phyloP scores from a whole-genome alignment of 208 protist species.

The Angomonas deanei region DNA sequence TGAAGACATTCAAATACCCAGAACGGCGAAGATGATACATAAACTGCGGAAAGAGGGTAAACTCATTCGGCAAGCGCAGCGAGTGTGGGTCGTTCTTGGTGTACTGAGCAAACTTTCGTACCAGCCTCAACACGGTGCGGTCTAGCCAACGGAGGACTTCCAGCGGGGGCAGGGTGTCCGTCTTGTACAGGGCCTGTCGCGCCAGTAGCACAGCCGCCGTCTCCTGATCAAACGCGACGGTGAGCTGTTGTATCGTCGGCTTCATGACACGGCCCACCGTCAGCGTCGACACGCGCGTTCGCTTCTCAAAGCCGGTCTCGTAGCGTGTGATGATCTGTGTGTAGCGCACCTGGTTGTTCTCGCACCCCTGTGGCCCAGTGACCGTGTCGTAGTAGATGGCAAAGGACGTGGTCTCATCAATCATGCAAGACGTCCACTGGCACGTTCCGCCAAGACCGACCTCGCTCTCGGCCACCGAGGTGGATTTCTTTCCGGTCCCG shows the following conservation, averaged over 20 bases:
- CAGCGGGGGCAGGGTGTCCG: conserved; percentile 93
- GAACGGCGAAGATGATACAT: conserved; percentile 98
- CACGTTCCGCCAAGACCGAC: conserved; percentile 97
- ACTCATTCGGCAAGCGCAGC: conserved; percentile 87
- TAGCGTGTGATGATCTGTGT: conserved; percentile 96
- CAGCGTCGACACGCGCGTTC: conserved; percentile 89
- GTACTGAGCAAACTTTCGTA: conserved; percentile 93
- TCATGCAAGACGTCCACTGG: conserved; percentile 95
- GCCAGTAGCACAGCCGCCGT: conserved; percentile 97
- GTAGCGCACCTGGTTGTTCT: conserved; percentile 49
- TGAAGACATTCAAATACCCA: conserved; percentile 97
- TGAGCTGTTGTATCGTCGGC: conserved; percentile 58
- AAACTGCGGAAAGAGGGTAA: conserved; percentile 98
- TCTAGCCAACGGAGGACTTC: conserved; percentile 99
- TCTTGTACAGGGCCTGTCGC: conserved; percentile 94
- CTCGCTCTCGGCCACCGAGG: conserved; percentile 78
- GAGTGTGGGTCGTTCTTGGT: conserved; percentile 88
- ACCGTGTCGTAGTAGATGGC: conserved; percentile 97
- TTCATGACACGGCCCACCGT: conserved; percentile 37
- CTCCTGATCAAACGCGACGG: conserved; percentile 96
- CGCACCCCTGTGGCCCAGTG: conserved; percentile 24
- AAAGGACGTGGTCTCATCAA: conserved; percentile 92
- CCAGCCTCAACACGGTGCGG: conserved; percentile 96
- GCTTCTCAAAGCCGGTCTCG: conserved; percentile 77
- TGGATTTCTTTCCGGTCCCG: conserved; percentile 90